These are phyloP conservation scores for Cryptosporidium andersoni DNA, from an alignment of 169 alveolate species.

Conservation along the genomic window DNA sequence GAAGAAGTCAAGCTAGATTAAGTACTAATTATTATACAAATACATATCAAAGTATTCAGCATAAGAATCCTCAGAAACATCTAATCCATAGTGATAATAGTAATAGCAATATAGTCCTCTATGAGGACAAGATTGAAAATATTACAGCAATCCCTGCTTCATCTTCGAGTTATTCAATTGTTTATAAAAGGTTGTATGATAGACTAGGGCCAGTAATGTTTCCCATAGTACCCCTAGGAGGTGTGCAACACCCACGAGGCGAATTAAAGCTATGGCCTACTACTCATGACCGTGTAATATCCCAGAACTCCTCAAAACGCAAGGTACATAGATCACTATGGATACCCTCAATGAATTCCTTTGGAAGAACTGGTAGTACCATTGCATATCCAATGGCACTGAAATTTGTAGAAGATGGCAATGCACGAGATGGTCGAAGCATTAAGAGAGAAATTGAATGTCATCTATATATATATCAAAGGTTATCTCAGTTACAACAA, in stretches of 20 bases:
- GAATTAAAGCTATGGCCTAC: constrained; percentile 81
- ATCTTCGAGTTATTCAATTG: constrained; percentile 48
- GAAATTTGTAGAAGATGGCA: constrained; percentile 85
- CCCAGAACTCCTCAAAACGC: constrained; percentile 84
- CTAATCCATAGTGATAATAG: background rate
- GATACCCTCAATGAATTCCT: constrained; percentile 71
- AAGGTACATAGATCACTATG: constrained; percentile 83
- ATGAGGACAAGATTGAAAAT: background rate
- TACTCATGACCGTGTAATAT: constrained; percentile 75
- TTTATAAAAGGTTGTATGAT: constrained; percentile 79
- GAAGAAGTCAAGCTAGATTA: too few species aligned
- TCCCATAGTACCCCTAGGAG: constrained; percentile 78
- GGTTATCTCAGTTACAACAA: constrained; percentile 73
- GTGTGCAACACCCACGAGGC: constrained; percentile 78
- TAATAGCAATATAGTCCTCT: background rate
- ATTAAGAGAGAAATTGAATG: constrained; percentile 86
- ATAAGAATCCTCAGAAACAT: too few species aligned
- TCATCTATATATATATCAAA: constrained; percentile 83
- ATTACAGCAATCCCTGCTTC: background rate
- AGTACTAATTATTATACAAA: too few species aligned
- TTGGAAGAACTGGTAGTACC: too few species aligned
- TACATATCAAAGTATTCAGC: too few species aligned
- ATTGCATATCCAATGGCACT: constrained; percentile 82
- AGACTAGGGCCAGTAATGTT: constrained; percentile 82
- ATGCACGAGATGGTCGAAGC: constrained; percentile 84